Evolutionary conservation across 2,329 filamentous ascomycete species (phyloP).

Genomic region (Macrophomina phaseolina): DNA sequence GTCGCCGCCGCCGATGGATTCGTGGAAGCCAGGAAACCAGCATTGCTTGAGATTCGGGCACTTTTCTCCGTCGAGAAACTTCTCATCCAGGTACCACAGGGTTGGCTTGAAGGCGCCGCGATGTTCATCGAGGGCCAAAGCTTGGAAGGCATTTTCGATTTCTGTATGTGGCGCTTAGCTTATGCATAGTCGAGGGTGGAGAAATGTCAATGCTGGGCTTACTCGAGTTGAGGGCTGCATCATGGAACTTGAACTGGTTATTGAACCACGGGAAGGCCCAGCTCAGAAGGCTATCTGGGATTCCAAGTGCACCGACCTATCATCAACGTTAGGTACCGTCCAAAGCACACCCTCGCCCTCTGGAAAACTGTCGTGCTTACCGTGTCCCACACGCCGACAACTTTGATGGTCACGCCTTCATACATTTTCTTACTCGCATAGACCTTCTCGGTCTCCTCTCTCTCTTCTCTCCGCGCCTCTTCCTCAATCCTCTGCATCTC

Average conservation of each 20-base stretch:
- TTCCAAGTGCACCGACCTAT: conserved; percentile 28
- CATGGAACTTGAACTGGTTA: conserved; percentile 24
- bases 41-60: conserved; percentile 52
- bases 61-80: conserved; percentile 6
- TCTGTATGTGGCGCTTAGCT: conserved; percentile 2
- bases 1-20: conserved; percentile 58
- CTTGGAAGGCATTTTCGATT: conserved; percentile 63
- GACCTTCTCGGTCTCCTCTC: background rate
- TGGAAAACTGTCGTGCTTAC: conserved; percentile 39
- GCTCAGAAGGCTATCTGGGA: conserved; percentile 1
- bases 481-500: too few relatives aligned
- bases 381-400: conserved; percentile 57
- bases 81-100: conserved; percentile 53
- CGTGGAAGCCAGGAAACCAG: conserved; percentile 63
- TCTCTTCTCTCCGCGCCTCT: background rate
- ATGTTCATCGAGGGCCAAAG: conserved; percentile 60
- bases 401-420: conserved; percentile 43
- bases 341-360: conserved; percentile 30
- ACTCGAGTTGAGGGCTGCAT: conserved; percentile 18
- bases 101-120: conserved; percentile 58
- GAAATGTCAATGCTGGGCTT: background rate
- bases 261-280: conserved; percentile 24
- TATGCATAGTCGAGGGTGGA: too few relatives aligned
- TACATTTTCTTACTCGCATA: background rate
- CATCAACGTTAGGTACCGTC: conserved; percentile 29